Evolutionary conservation across 2,329 filamentous ascomycete species (phyloP).

Genomic region (Cladosporium sp.): DNA sequence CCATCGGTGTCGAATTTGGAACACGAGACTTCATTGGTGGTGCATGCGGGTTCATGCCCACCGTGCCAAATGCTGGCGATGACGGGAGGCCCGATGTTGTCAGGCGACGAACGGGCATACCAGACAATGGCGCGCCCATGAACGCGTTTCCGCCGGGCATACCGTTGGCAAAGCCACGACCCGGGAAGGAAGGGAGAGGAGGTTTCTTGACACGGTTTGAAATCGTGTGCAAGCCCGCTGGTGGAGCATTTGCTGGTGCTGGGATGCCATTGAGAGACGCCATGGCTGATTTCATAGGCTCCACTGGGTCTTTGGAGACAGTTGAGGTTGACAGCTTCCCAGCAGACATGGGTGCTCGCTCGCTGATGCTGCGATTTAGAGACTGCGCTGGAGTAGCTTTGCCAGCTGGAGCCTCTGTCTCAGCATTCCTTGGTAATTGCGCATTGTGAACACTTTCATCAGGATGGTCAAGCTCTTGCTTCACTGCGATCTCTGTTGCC

Average conservation of each 20-base stretch:
- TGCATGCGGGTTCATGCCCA: not conserved
- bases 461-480: no score
- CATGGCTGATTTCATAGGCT: not conserved
- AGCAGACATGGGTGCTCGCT: not conserved
- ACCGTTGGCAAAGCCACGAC: not conserved
- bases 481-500: not conserved
- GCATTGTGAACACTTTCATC: no score
- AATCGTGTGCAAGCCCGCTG: not conserved
- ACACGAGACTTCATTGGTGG: not conserved
- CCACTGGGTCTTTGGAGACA: not conserved
- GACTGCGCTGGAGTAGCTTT: not conserved
- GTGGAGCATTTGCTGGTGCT: not conserved
- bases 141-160: not conserved
- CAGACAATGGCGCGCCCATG: not conserved
- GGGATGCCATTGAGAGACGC: not conserved
- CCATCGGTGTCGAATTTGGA: constrained; percentile 2
- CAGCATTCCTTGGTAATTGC: no score
- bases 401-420: no score
- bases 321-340: no score
- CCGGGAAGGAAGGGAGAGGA: constrained; percentile 2
- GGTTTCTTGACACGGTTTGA: constrained; percentile 1
- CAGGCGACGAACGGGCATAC: constrained; percentile 1
- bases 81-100: not conserved
- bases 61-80: not conserved
- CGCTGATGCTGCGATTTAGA: constrained; percentile 4